Percentiles rank a stretch among this genome's conserved stretches.
Evolutionary conservation across 208 protist genomes (phyloP).

Genomic region (Porcisia hertigi): DNA sequence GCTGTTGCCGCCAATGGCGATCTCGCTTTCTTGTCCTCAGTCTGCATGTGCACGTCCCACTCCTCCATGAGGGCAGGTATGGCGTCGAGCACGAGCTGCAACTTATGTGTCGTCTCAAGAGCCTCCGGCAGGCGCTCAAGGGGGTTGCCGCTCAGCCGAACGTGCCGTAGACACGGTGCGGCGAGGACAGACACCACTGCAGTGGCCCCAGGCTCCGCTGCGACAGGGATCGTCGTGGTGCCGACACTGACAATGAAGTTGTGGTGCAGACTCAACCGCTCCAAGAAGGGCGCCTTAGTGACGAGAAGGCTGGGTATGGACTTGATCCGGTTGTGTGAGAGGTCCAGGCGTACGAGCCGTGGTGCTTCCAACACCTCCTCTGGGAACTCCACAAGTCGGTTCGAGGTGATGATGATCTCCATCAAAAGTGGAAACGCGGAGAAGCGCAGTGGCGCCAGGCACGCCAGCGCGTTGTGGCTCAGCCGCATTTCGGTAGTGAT

Average conservation of each 20-base stretch:
- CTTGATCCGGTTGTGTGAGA: slow-evolving; percentile 73
- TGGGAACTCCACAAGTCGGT: slow-evolving; percentile 60
- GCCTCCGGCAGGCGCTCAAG: slow-evolving; percentile 51
- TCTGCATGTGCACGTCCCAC: slow-evolving; percentile 49
- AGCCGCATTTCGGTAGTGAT: slow-evolving; percentile 34
- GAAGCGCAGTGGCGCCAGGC: slow-evolving; percentile 36
- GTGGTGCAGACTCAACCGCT: slow-evolving; percentile 63
- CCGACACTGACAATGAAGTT: slow-evolving; percentile 67
- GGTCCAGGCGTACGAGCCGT: slow-evolving; percentile 61
- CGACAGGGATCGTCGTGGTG: background rate
- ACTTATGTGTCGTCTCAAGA: slow-evolving; percentile 41
- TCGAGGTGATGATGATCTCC: slow-evolving; percentile 57
- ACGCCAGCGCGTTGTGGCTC: slow-evolving; percentile 45
- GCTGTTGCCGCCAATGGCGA: background rate
- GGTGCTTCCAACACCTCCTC: slow-evolving; percentile 58
- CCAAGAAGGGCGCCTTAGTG: slow-evolving; percentile 38
- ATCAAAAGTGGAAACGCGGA: slow-evolving; percentile 47
- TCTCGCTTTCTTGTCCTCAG: background rate
- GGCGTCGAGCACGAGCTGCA: slow-evolving; percentile 79
- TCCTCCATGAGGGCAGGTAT: slow-evolving; percentile 61
- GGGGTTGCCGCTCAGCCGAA: slow-evolving; percentile 74
- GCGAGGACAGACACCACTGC: slow-evolving; percentile 53
- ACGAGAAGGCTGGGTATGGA: slow-evolving; percentile 43
- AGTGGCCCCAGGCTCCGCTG: background rate
- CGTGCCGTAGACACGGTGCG: slow-evolving; percentile 53